Percentiles rank a stretch among this genome's conserved stretches.
Evolutionary conservation across 768 basidiomycete genomes (phyloP).

Genomic region (Coprinellus micaceus): DNA sequence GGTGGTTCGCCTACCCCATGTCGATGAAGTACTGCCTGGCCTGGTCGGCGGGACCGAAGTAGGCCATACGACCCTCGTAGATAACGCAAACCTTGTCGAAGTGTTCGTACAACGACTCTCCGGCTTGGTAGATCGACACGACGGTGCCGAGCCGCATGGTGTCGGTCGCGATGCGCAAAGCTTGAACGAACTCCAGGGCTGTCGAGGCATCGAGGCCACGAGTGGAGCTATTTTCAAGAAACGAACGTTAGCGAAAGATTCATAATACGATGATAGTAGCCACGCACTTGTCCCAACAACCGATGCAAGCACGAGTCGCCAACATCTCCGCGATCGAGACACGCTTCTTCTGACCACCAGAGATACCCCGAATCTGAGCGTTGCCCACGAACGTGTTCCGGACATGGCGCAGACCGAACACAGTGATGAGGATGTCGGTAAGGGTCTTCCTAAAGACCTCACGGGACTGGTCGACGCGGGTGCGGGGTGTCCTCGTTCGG

Average conservation of each 20-base stretch:
- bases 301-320: constrained; percentile 52
- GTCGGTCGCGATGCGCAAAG: constrained; percentile 63
- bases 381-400: constrained; percentile 75
- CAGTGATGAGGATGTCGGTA: constrained; percentile 54
- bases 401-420: constrained; percentile 75
- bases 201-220: constrained; percentile 66
- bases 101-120: constrained; percentile 56
- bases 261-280: neutral
- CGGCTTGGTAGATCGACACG: constrained; percentile 84
- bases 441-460: constrained; percentile 38
- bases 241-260: neutral
- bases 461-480: constrained; percentile 42
- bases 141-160: constrained; percentile 53
- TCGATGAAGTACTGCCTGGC: constrained; percentile 72
- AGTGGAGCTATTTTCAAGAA: constrained; percentile 49
- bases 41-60: constrained; percentile 63
- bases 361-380: constrained; percentile 66
- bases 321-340: constrained; percentile 72
- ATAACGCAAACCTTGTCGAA: constrained; percentile 85
- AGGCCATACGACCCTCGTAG: constrained; percentile 69
- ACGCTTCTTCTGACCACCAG: constrained; percentile 77
- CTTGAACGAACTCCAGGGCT: constrained; percentile 68
- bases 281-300: constrained; percentile 64
- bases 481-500: constrained; percentile 61
- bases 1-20: constrained; percentile 32